Percentiles rank a stretch among this genome's conserved stretches.
Evolutionary conservation across 176 grass and related monocot species (phyloP).

Genomic region (Ensete glaucum): DNA sequence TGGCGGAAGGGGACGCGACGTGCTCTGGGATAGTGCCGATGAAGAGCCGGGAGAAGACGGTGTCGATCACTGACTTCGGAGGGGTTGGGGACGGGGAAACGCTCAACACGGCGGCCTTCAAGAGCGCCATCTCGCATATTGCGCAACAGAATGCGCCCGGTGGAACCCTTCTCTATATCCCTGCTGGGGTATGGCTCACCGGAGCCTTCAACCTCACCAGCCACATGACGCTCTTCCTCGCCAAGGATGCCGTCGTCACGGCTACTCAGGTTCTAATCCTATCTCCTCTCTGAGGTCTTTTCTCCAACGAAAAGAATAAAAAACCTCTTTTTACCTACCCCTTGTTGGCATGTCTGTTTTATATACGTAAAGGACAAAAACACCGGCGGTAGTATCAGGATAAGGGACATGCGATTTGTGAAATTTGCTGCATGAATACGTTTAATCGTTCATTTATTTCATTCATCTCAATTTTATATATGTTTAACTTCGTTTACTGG

Average conservation of each 20-base stretch:
- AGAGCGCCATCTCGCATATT: neutral
- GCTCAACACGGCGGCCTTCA: conserved; percentile 2
- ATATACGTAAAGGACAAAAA: too few species aligned
- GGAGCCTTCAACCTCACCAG: conserved; percentile 10
- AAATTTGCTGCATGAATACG: neutral
- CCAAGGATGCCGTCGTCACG: neutral
- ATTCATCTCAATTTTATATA: too few species aligned
- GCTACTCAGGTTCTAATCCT: neutral
- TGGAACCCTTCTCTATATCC: neutral
- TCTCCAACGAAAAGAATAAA: too few species aligned
- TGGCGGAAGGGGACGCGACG: neutral
- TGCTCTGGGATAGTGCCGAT: conserved; percentile 4
- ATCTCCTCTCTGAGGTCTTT: too few species aligned
- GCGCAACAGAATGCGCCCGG: neutral
- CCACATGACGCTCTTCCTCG: conserved; percentile 1
- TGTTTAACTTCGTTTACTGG: too few species aligned
- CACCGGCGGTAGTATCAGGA: too few species aligned
- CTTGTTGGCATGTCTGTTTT: too few species aligned
- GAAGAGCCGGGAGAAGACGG: neutral
- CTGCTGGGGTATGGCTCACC: neutral
- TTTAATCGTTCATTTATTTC: too few species aligned
- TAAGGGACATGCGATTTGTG: too few species aligned
- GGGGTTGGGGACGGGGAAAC: neutral
- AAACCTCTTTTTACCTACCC: too few species aligned
- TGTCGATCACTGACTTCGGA: neutral